These are phyloP conservation scores for Danielia reshetovae DNA, from an alignment of 805 yeast genomes.

Conservation along the genomic window DNA sequence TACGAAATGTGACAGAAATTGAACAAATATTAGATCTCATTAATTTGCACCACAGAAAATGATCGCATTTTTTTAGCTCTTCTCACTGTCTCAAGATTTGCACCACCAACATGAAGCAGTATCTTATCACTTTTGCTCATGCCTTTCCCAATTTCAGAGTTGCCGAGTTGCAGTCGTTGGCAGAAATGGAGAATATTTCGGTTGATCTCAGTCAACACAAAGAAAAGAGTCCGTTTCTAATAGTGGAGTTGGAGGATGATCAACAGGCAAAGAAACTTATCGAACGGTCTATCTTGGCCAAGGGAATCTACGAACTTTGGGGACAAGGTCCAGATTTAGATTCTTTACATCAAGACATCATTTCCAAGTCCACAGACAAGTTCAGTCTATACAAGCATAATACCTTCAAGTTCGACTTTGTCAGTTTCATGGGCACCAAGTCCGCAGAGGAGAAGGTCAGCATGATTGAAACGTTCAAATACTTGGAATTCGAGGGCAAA, in stretches of 20 bases:
- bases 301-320: conserved; percentile 82
- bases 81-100: not conserved
- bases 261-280: conserved; percentile 62
- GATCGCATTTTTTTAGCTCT: not conserved
- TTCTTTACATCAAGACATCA: conserved; percentile 52
- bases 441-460: conserved; percentile 47
- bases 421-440: conserved; percentile 69
- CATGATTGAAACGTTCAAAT: conserved; percentile 68
- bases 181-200: conserved; percentile 53
- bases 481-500: conserved; percentile 70
- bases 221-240: conserved; percentile 63
- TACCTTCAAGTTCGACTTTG: conserved; percentile 78
- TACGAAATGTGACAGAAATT: no score
- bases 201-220: conserved; percentile 60
- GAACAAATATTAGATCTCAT: no score
- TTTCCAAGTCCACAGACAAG: conserved; percentile 26
- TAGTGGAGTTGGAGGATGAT: conserved; percentile 63
- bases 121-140: conserved; percentile 82
- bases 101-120: conserved; percentile 43
- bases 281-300: conserved; percentile 62
- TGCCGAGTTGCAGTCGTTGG: conserved; percentile 84
- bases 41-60: no score
- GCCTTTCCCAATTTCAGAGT: conserved; percentile 71
- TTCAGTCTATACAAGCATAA: conserved; percentile 37
- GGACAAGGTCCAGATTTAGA: conserved; percentile 60